Evolutionary conservation across 2,329 filamentous ascomycete species (phyloP), one percentile per base, ranked within the genome.

Genomic region (Alternaria alternata): DNA sequence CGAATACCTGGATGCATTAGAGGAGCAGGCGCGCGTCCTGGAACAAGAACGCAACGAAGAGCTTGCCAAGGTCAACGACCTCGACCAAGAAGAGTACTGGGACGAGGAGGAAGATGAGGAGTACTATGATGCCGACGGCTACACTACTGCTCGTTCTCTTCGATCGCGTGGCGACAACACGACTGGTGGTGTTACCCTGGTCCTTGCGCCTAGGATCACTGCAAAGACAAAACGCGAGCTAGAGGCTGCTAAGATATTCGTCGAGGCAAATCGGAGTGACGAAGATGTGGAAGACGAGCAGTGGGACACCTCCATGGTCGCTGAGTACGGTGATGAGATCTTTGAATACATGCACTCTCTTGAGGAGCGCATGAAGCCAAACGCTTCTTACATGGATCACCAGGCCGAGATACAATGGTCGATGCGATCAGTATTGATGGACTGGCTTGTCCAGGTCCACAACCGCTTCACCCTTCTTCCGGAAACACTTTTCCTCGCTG

Each of bases 371-470:
- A 91, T 97, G 88, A 84, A 94, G 41, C 95, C 95, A 1, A 94
- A 95, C 73, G 85, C 93, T 4, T 88, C 95, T 77, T 99, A 99
- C 84, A 99, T 99, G 94, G 93, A 97, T 64, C 89, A 91, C 67
- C 95, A 99, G 78, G 89, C 91, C n/a, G 94, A 98, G 79, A 96
- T 99, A 58, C 92, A 97, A 76, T 99, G 95, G 95, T 97, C 94
- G 3, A 99, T 98, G 95, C 92, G 95, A 47, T 91, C 93, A 6
- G 93, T 98, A 22, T 85, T 99, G 55, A 96, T 99, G 89, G 95
- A 98, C 79, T 99, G 95, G 95, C 85, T 99, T 43, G 91, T 98
- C 47, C 94, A 99, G 78, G 95, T 99, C 30, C 95, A 99, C 78
- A 88, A 90, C 70, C 92, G 95, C 36, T 99, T 99, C 81, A 88